Base-by-base conservation (phyloP, 768 basidiomycete genomes). In the Gymnopilus dilepis region DNA sequence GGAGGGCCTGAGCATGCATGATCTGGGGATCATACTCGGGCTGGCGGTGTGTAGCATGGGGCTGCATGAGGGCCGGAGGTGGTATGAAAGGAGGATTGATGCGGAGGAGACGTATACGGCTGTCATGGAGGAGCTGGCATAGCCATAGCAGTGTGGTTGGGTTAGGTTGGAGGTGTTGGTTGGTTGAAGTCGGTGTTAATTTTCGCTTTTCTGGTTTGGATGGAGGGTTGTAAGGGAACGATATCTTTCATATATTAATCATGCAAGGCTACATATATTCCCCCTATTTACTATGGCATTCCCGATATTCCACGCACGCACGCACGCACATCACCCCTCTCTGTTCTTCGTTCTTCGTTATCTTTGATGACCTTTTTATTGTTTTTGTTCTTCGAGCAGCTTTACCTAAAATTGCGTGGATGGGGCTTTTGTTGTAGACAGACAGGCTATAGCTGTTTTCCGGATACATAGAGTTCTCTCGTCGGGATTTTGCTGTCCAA, bases 31-130 rank as follows among this genome's bases (percentile, higher is more conserved):
- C 30, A 80, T 99, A 2, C 72, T 98, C 24, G 75, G 77, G 12
- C 77, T 97, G 48, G 94, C 86, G 1, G 84, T 69, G 6, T 77
- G 81, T 6, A 91, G 91, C 50, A 84, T 92, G 67, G 70, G 69
- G 28, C 47, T 93, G 66, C 95, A 98, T 71, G 94, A 97, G 77
- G 85, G 77, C 19, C 78, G 96, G 69, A 80, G 95, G 69, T 78
- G 83, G 64, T 95, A 88, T 69, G 95, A 97, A 76, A 80, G 93
- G 55, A 76, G 78, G 69, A 70, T 83, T 61, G 84, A 86, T 58
- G 83, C 78, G 38, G 82, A 84, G 34, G 78, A 81, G 68, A 84
- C 78, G 12, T 88, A 81, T 69, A 76, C 74, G 48, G 73, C 68
- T 26, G 78, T 76, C 12, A 82, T 83, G 74, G 87, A 86, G 68